Conservation (phyloP, 306 rosid genomes). For the Cercis canadensis region DNA sequence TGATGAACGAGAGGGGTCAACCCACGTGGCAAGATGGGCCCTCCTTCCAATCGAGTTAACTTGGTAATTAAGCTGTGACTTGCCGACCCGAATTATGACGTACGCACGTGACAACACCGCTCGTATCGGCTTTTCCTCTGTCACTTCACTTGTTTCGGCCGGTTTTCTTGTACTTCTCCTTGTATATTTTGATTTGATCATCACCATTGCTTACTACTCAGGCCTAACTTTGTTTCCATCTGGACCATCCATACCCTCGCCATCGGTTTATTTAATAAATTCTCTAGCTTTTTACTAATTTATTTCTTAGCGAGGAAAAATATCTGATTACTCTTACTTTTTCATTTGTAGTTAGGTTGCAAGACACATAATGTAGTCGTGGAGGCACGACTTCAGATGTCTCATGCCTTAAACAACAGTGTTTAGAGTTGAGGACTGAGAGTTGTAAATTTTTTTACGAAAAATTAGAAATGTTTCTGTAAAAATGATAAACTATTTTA, state of each 20-base stretch:
- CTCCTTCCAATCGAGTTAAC: constrained; percentile 35
- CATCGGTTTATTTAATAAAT: not conserved
- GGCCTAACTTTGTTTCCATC: constrained; percentile 1
- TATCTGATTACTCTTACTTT: no score
- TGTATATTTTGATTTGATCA: constrained; percentile 8
- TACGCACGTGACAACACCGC: constrained; percentile 51
- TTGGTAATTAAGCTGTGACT: constrained; percentile 48
- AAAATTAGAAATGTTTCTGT: no score
- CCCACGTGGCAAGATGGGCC: constrained; percentile 54
- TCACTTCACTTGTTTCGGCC: constrained; percentile 32
- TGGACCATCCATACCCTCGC: no score
- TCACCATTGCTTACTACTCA: constrained; percentile 11
- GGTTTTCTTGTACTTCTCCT: constrained; percentile 36
- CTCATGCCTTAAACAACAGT: no score
- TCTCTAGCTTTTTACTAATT: constrained; percentile 34
- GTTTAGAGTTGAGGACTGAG: no score
- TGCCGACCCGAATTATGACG: constrained; percentile 59
- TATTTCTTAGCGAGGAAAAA: no score
- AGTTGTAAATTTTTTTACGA: no score
- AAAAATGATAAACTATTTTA: no score
- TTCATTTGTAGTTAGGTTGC: no score
- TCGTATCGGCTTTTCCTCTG: constrained; percentile 36
- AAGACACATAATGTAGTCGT: no score
- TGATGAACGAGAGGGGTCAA: constrained; percentile 31
- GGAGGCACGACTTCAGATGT: no score